These are phyloP conservation scores for Blepharisma stoltei DNA, from an alignment of 73 alveolate genomes.

Conservation along the genomic window DNA sequence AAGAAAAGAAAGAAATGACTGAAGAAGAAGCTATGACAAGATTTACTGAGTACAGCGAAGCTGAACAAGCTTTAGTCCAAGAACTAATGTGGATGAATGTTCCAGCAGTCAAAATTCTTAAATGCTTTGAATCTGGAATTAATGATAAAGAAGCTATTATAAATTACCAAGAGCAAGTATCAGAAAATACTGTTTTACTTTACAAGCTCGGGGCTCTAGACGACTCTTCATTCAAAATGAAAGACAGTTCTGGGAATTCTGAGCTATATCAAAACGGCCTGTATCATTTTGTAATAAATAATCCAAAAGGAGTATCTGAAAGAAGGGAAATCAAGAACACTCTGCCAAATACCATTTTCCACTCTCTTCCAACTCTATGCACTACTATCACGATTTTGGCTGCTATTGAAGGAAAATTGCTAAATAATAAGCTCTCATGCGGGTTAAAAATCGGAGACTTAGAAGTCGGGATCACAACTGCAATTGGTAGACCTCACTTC, in stretches of 20 bases:
- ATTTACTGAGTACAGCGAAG: neutral
- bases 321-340: neutral
- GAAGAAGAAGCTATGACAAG: constrained; percentile 3
- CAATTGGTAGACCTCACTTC: neutral
- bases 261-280: constrained; percentile 5
- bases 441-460: constrained; percentile 21
- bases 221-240: neutral
- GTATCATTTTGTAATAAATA: neutral
- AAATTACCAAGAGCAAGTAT: neutral
- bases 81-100: neutral
- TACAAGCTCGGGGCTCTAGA: constrained; percentile 3
- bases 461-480: neutral
- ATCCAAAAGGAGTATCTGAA: neutral
- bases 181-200: neutral
- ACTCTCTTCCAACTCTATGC: neutral
- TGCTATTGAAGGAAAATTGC: neutral
- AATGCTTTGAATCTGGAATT: neutral
- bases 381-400: neutral
- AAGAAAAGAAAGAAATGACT: neutral
- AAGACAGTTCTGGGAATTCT: neutral
- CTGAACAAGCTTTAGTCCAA: neutral
- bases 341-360: neutral
- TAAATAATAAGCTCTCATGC: neutral
- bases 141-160: neutral
- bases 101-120: neutral